Evolutionary conservation across 495 filamentous ascomycete species (phyloP), one percentile per base, ranked within the genome.

Genomic region (Aspergillus kassunensis): DNA sequence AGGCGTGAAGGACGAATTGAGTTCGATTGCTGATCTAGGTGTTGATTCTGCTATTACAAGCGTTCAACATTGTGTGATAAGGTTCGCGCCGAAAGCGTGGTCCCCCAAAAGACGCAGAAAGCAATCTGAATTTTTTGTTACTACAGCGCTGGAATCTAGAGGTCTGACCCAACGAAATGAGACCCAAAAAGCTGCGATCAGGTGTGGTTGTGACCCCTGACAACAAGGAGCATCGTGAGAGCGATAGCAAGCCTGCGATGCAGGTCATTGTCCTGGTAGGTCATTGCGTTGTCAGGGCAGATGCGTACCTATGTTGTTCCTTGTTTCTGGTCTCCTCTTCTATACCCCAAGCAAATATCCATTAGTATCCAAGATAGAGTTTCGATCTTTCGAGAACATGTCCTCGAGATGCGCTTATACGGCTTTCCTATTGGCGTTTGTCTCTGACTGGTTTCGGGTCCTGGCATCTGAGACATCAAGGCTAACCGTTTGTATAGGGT

Each of bases 401-500:
- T 10, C 7, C 30, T 33, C 30, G 30, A 33, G 30, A 33, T 10
- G 30, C 30, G 30, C 30, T 33, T 11, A 33, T 33, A 11, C 30
- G 13, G 9, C 3, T 33, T 8, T 27, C 4, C 9, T 27, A 27
- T 27, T 27, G 24, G 24, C 24, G 4, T 27, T 27, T 27, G 24
- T 27, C 24, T 27, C 24, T 27, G 9, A 27, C 24, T 27, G 24
- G 24, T 4, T 27, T 27, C 24, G 24, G 62, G 44, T 51, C 49
- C 37, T 54, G 36, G 55, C 65, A 65, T 44, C 51, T 66, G 45
- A 44, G 44, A 51, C 51, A 48, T 13, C 18, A 44, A 54, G 48
- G 51, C 66, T 73, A 40, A 73, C 56, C 39, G 11, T n/a, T n/a
- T n/a, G 16, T 44, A 21, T 60, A 97, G 91, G 93, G 93, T 47